phyloP scores from a whole-genome alignment of 169 alveolate genomes.

The Plasmodium yoelii region DNA sequence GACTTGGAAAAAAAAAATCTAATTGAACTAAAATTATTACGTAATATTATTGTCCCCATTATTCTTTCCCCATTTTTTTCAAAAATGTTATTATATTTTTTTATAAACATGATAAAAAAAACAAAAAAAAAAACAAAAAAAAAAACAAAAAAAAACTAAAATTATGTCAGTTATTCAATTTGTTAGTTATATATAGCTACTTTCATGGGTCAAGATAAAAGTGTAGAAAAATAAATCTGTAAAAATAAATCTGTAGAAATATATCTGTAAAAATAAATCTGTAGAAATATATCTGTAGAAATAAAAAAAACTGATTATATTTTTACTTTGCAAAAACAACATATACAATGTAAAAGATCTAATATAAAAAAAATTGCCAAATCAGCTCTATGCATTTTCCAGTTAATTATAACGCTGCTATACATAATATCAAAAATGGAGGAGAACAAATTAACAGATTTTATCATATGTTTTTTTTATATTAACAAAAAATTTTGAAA shows the following conservation, averaged over 20 bases:
- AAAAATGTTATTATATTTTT: constrained; percentile 17
- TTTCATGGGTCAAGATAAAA: background rate
- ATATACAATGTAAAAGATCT: too few relatives aligned
- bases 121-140: constrained; percentile 3
- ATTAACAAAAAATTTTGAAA: too few relatives aligned
- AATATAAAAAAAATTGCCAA: too few relatives aligned
- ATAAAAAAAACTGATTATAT: too few relatives aligned
- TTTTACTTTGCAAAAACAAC: too few relatives aligned
- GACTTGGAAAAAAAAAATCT: background rate
- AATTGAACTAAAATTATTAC: constrained; percentile 7
- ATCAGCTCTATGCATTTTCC: too few relatives aligned
- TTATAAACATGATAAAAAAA: constrained; percentile 35
- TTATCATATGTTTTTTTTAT: too few relatives aligned
- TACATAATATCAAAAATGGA: too few relatives aligned
- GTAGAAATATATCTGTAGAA: too few relatives aligned
- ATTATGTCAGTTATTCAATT: background rate
- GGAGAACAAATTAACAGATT: too few relatives aligned
- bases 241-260: too few relatives aligned
- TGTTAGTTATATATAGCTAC: background rate
- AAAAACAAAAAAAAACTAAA: constrained; percentile 12
- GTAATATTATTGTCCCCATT: background rate
- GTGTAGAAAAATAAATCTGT: background rate
- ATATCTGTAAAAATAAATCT: background rate
- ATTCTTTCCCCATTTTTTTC: constrained; percentile 2
- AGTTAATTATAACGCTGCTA: too few relatives aligned